These are phyloP conservation scores for Hawksworthiomyces lignivorus DNA, from an alignment of 2,329 filamentous ascomycete genomes.

Conservation along the genomic window DNA sequence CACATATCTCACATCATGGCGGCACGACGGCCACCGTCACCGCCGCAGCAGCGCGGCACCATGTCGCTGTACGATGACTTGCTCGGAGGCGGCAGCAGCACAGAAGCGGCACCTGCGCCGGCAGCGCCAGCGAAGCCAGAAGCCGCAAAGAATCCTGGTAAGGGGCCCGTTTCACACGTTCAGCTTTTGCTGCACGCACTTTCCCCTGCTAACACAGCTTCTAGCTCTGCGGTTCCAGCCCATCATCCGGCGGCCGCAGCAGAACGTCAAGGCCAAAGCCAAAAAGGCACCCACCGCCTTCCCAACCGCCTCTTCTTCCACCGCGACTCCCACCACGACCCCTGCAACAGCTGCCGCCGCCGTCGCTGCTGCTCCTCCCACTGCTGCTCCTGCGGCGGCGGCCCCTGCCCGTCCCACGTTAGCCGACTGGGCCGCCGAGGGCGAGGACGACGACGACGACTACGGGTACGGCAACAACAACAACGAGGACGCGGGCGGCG, in stretches of 20 bases:
- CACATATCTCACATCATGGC: no score
- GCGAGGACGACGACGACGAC: not conserved
- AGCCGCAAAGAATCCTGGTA: conserved; percentile 46
- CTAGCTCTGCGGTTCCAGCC: conserved; percentile 77
- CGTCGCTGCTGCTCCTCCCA: conserved; percentile 17
- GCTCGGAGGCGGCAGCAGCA: conserved; percentile 55
- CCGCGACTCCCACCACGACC: not conserved
- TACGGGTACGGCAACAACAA: conserved; percentile 34
- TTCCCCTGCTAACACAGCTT: conserved; percentile 19
- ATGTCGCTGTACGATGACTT: conserved; percentile 81
- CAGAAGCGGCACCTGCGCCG: conserved; percentile 33
- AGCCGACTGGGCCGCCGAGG: conserved; percentile 63
- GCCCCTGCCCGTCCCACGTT: conserved; percentile 42
- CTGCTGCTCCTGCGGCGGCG: conserved; percentile 19
- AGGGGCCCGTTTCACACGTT: not conserved
- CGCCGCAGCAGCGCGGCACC: conserved; percentile 36
- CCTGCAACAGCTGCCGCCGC: conserved; percentile 10
- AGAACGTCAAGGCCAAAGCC: conserved; percentile 54
- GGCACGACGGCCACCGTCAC: no score
- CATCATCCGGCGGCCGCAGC: conserved; percentile 66
- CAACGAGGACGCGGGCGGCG: conserved; percentile 70
- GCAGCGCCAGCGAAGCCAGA: conserved; percentile 36
- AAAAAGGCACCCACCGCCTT: conserved; percentile 30
- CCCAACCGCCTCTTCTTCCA: not conserved
- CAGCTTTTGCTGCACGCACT: conserved; percentile 19